A percentile compares a stretch with the other conserved stretches of the same genome.
These are phyloP conservation scores for Ogataea parapolymorpha DNA, from an alignment of 805 yeast species.

Conservation along the genomic window DNA sequence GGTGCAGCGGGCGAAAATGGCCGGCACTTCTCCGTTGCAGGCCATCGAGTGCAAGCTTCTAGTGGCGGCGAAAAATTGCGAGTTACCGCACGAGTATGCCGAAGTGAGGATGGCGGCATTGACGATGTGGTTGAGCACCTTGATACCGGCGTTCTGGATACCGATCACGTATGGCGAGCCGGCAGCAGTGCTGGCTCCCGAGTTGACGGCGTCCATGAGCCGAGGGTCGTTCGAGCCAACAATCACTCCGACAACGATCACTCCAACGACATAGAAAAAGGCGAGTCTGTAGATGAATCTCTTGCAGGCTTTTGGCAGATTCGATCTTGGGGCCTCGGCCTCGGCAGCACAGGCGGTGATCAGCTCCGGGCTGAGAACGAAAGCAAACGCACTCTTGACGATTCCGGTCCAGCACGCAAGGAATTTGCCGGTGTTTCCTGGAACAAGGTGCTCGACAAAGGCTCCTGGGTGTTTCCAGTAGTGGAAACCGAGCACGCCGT, in stretches of 20 bases:
- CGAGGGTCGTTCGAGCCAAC: constrained; percentile 41
- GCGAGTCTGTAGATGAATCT: constrained; percentile 32
- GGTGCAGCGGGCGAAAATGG: constrained; percentile 56
- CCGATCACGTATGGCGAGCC: constrained; percentile 90
- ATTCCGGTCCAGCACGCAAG: constrained; percentile 61
- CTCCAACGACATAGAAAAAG: constrained; percentile 31
- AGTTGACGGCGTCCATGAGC: constrained; percentile 42
- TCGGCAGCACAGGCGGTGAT: constrained; percentile 33
- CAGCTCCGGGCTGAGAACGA: constrained; percentile 41
- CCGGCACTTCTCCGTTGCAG: constrained; percentile 71
- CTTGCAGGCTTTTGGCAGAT: constrained; percentile 33
- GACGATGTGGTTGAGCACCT: constrained; percentile 69
- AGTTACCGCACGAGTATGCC: constrained; percentile 67
- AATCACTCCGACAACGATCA: constrained; percentile 47
- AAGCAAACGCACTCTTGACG: constrained; percentile 63
- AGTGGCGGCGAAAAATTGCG: constrained; percentile 69
- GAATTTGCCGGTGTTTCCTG: constrained; percentile 60
- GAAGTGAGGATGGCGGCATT: constrained; percentile 63
- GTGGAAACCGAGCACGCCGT: constrained; percentile 44
- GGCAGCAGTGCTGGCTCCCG: constrained; percentile 56
- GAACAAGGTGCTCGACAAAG: constrained; percentile 47
- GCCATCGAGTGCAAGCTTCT: constrained; percentile 75
- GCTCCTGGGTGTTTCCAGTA: constrained; percentile 39
- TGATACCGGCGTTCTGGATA: constrained; percentile 62
- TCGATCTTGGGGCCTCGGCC: constrained; percentile 30